Percentiles rank a stretch among this genome's conserved stretches.
phyloP scores from a whole-genome alignment of 768 basidiomycete species.

The Trametopsis cervina region DNA sequence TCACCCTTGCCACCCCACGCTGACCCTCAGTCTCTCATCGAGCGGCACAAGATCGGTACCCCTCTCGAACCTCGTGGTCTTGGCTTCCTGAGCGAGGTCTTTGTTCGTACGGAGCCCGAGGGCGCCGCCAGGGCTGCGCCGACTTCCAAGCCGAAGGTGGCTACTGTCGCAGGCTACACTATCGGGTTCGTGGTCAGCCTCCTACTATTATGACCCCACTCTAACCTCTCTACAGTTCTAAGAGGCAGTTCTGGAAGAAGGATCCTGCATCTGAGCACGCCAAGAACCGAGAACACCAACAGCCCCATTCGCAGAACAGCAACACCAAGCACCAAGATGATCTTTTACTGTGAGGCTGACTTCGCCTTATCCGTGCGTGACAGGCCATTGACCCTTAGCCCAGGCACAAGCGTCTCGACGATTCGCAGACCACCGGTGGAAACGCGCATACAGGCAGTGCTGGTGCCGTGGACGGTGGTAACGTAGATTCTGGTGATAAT shows the following conservation, averaged over 20 bases:
- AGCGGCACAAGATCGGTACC: constrained; percentile 1
- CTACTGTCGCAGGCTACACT: constrained; percentile 1
- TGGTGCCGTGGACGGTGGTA: constrained; percentile 21
- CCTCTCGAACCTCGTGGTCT: constrained; percentile 3
- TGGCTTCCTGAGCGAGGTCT: constrained; percentile 10
- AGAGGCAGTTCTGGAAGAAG: constrained; percentile 14
- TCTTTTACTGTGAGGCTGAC: not conserved
- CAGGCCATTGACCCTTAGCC: not conserved
- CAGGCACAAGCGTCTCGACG: constrained; percentile 14
- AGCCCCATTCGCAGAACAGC: too few species aligned
- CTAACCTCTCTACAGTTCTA: constrained; percentile 5
- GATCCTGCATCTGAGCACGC: not conserved
- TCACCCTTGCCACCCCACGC: constrained; percentile 12
- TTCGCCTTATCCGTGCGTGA: not conserved
- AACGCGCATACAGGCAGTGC: constrained; percentile 21
- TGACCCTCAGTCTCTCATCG: not conserved
- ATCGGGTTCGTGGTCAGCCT: constrained; percentile 1
- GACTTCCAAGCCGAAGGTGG: constrained; percentile 10
- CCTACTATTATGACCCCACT: not conserved
- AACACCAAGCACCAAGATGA: not conserved
- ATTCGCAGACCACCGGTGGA: constrained; percentile 20
- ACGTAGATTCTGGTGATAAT: constrained; percentile 14
- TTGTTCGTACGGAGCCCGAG: constrained; percentile 8
- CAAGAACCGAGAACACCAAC: not conserved
- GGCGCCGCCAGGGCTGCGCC: not conserved